Evolutionary conservation across 495 filamentous ascomycete species (phyloP), one percentile per base, ranked within the genome.

Genomic region (Friedmanniomyces simplex): DNA sequence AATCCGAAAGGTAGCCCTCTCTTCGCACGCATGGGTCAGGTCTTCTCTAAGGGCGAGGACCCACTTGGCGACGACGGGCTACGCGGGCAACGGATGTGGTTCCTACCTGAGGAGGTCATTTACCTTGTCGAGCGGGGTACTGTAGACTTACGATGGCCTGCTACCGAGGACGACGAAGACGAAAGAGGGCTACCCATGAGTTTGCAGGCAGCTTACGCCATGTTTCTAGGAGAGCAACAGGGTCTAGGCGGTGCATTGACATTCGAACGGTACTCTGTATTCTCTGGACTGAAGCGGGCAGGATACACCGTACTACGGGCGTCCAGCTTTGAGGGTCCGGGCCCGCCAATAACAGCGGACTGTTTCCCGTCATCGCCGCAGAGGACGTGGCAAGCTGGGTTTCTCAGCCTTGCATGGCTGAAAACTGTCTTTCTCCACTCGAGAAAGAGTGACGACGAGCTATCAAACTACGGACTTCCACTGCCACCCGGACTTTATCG

Each of bases 41-140:
- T 73, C 7, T 76, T 82, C 60, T 76, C 82, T 25, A 77, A 58
- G 18, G 42, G 25, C 10, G 51, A 61, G 7, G 61, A 60, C 42
- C 53, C 50, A 11, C 10, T 60, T 7, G 62, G 58, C 2, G 26
- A 58, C 14, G 53, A 58, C 34, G 52, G 55, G 20, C 22, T 12
- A 1, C 30, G 59, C 3, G 61, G 61, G 16, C 25, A 55, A 28
- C 47, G 76, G 48, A 64, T 89, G 21, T 94, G 88, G 88, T 66
- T 98, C 25, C 68, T 94, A n/a, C 91, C 91, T 0, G 94, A 98
- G 68, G 93, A 98, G 66, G 86, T 88, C 7, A 71, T 98, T 49
- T 97, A 88, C 68, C 65, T 95, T 45, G 74, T 97, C 18, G 93
- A 98, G 71, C 72, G 91, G 60, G 93, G 91, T 0, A 86, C 77